Evolutionary conservation across 2,329 filamentous ascomycete species (phyloP).

Genomic region (Calonectria ilicicola): DNA sequence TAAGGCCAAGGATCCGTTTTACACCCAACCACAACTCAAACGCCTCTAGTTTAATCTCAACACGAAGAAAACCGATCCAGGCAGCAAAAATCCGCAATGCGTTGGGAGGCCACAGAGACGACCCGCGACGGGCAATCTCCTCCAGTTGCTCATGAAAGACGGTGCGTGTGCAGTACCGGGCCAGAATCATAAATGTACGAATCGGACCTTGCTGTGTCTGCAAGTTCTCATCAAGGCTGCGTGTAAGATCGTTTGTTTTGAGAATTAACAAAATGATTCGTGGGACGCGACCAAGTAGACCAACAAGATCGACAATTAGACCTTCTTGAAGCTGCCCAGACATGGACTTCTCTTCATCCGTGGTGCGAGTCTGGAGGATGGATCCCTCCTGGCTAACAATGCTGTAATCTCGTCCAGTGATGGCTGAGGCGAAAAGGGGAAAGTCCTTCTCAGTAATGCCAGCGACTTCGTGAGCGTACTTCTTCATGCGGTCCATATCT

Average conservation of each 20-base stretch:
- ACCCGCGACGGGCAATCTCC: slow-evolving; percentile 63
- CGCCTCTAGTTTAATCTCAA: slow-evolving; percentile 71
- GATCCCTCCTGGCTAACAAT: slow-evolving; percentile 74
- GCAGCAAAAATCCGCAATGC: slow-evolving; percentile 65
- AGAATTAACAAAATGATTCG: slow-evolving; percentile 93
- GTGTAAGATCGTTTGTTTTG: slow-evolving; percentile 97
- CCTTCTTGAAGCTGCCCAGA: slow-evolving; percentile 87
- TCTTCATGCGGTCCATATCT: slow-evolving; percentile 86
- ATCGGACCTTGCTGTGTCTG: slow-evolving; percentile 78
- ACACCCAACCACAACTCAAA: slow-evolving; percentile 72
- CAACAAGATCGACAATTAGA: slow-evolving; percentile 87
- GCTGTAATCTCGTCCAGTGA: slow-evolving; percentile 91
- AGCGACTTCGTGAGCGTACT: slow-evolving; percentile 89
- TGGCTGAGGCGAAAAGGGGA: slow-evolving; percentile 93
- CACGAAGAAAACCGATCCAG: slow-evolving; percentile 68
- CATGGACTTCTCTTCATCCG: slow-evolving; percentile 88
- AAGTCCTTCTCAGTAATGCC: slow-evolving; percentile 92
- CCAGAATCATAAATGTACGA: slow-evolving; percentile 75
- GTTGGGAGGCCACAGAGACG: slow-evolving; percentile 70
- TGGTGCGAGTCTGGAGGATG: slow-evolving; percentile 70
- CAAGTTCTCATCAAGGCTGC: slow-evolving; percentile 91
- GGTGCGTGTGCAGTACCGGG: slow-evolving; percentile 75
- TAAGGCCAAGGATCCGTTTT: slow-evolving; percentile 60
- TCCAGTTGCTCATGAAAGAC: slow-evolving; percentile 75
- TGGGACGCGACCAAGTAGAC: slow-evolving; percentile 88